Evolutionary conservation across 148 eudicot genomes (phyloP), one percentile per base, ranked within the genome.

Genomic region (Rhododendron mucronatum): DNA sequence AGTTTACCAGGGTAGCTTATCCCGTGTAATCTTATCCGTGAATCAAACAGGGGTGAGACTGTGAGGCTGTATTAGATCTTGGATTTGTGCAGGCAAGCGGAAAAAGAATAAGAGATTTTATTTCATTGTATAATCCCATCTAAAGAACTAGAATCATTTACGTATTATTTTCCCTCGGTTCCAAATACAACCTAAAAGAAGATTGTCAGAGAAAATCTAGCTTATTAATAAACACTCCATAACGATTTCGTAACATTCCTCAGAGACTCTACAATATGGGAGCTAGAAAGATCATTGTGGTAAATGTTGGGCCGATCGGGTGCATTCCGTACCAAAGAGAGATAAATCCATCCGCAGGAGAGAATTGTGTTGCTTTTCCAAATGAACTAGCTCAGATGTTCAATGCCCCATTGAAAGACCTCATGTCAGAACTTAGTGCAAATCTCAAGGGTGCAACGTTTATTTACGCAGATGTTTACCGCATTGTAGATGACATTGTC

Each of bases 271-370:
- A 94, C 85, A 85, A 84, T 6, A 90, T 95, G 96, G 99, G 98
- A 57, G 99, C 97, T 18, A 93, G 94, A 88, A 94, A 91, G 80
- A 88, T 96, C 50, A 16, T 93, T 35, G 93, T 96, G 65, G 93
- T 89, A 47, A 96, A 96, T 79, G 98, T 96, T 2, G 98, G 98
- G 75, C 99, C 98, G 7, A 93, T 97, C 53, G 99, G 98, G 16
- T 97, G 99, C 83, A 94, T 97, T 86, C 98, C 99, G 6, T 95
- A 79, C 82, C 87, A 90, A 59, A 92, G 95, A 87, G 98, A 95
- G 0, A 7, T 88, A n/a, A 93, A 93, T 88, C 99, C 98, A 39
- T 89, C 90, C 5, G 88, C 92, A 3, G 96, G 95, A 4, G 82
- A 89, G 30, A 74, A 84, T 7, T 96, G 99, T 88, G 94, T 88